Evolutionary conservation across 257 asterid genomes (phyloP), one percentile per base, ranked within the genome.

Genomic region (Nicotiana tabacum): DNA sequence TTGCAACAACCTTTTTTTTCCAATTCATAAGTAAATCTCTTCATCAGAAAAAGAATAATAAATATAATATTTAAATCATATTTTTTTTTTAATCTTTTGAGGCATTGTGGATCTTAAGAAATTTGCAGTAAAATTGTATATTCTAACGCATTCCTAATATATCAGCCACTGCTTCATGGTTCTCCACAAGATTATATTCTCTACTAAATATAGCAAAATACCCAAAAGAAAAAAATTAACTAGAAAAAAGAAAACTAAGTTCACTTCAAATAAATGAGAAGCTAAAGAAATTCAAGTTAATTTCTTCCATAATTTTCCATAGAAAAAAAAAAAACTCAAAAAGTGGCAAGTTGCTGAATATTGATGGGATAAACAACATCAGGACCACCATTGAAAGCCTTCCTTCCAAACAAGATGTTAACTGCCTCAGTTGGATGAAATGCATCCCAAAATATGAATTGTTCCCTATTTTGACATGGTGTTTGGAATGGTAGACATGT

Each of bases 361-460:
- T 66, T 84, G 13, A 79, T 6, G 13, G 86, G 86, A 79, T 79
- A 84, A 51, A 80, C 77, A 27, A 60, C 57, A 70, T 79, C 39
- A 27, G 77, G 53, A 11, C 81, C 76, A 56, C 83, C 86, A 46
- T 2, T 56, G 57, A 66, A 84, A 43, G 86, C 83, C 17, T 39
- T 78, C 27, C 76, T 84, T 46, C 83, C 86, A 32, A 84, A 80
- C 65, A 84, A 32, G 62, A 84, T 15, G 55, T 84, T 84, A 0
- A 84, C 86, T 18, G 86, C 86, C 29, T 70, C 76, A 56, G 86
- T 84, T 2, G 86, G 86, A 56, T 84, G 86, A 80, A 84, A 84
- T 69, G 86, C 86, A 84, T 84, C 86, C 86, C 86, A 84, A 43
- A 84, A 84, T 17, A 84, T 69, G 77, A 69, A 84, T 6, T 51